Conservation (phyloP, 2,329 filamentous ascomycete species). For the Monilinia fructigena region DNA sequence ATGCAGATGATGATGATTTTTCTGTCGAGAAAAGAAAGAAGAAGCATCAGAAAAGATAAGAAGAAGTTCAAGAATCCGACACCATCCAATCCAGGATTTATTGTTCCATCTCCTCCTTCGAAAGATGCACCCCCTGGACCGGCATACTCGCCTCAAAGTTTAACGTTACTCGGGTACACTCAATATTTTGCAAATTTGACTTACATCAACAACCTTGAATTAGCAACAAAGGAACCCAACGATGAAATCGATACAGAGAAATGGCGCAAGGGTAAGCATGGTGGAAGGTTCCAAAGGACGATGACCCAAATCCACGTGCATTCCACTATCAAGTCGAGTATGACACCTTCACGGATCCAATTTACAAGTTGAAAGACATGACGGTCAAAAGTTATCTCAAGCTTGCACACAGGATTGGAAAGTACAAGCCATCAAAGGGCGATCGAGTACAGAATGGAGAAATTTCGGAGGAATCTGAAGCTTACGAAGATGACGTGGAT, state of each 20-base stretch:
- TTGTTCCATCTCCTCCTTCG: slow-evolving; percentile 69
- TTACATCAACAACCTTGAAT: slow-evolving; percentile 72
- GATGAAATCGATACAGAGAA: slow-evolving; percentile 43
- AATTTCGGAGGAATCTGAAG: slow-evolving; percentile 22
- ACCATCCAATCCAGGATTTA: slow-evolving; percentile 58
- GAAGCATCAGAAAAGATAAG: slow-evolving; percentile 46
- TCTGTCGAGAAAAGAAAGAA: slow-evolving; percentile 45
- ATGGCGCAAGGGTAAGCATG: slow-evolving; percentile 65
- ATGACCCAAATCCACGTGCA: slow-evolving; percentile 56
- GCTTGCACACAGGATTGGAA: slow-evolving; percentile 75
- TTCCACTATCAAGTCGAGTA: slow-evolving; percentile 85
- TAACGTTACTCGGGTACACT: slow-evolving; percentile 76
- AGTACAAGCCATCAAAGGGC: slow-evolving; percentile 44
- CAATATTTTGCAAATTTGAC: slow-evolving; percentile 98
- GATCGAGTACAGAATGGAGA: slow-evolving; percentile 33
- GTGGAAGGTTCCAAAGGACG: slow-evolving; percentile 54
- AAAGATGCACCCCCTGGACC: slow-evolving; percentile 75
- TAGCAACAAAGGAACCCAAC: slow-evolving; percentile 36
- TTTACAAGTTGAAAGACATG: slow-evolving; percentile 76
- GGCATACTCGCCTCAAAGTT: slow-evolving; percentile 80
- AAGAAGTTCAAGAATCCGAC: slow-evolving; percentile 50
- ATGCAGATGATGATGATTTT: slow-evolving; percentile 41
- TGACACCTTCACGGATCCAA: slow-evolving; percentile 71
- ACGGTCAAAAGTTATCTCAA: slow-evolving; percentile 80
- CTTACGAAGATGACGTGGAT: slow-evolving; percentile 32